Base-by-base conservation (phyloP, 352 stramenopile species). In the Globisporangium parvum region DNA sequence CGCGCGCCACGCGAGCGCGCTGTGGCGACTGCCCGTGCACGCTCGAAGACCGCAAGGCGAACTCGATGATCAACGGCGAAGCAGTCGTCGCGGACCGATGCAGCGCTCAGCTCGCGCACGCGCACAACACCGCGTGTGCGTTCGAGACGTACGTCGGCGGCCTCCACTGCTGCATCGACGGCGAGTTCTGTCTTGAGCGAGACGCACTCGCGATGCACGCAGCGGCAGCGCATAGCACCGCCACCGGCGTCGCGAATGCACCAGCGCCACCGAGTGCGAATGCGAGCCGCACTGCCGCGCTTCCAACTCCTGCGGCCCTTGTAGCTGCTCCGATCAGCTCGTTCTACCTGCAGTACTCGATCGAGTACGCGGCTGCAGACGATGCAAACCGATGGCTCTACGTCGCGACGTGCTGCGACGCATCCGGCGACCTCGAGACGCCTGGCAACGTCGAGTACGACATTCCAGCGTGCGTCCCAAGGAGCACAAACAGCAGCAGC, bases 21-120 rank as follows among this genome's bases (percentile, higher is more conserved):
- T 60, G 46, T n/a, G n/a, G 23, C 12, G 35, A 55, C 18, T 60
- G 54, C 18, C 54, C 46, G 11, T 60, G 54, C 46, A 60, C 53
- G 4, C 21, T 58, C 10, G 53, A 58, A 51, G 53, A 51, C 15
- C 28, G 53, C 3, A 58, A 58, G 28, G 35, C 45, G 14, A 60
- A 53, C 21, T 23, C 54, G 45, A 47, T 54, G 45, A 60, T 60
- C 54, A 60, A 60, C 31, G 54, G 46, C 3, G 46, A 53, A 40
- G 31, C 10, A 3, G 44, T 60, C 12, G 44, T n/a, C 1, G 17
- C 31, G 17, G 46, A 12, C 15, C 21, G 37, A 18, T 60, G 54
- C 45, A 60, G 54, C 33, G 37, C 9, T 6, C 54, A 55, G 23
- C 54, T 60, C n/a, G 17, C 54, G 18, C 20, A 12, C 2, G 41